Evolutionary conservation across 2,329 filamentous ascomycete species (phyloP).

Genomic region (Sclerotinia sclerotiorum): DNA sequence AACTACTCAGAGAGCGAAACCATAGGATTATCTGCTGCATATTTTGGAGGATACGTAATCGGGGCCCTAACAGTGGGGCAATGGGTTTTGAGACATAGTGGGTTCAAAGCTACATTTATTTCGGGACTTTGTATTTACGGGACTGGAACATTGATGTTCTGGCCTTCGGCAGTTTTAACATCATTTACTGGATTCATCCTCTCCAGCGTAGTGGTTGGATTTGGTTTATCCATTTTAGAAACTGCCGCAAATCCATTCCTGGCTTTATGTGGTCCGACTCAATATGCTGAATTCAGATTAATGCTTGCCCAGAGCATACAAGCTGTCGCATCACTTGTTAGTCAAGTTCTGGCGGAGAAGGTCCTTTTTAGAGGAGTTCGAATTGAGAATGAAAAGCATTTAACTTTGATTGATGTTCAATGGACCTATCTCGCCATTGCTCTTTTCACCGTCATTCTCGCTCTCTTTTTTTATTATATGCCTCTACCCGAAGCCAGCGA

Average conservation of each 20-base stretch:
- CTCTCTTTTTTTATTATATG: slow-evolving; percentile 68
- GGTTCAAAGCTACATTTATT: slow-evolving; percentile 80
- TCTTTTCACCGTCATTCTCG: slow-evolving; percentile 68
- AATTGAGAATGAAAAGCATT: slow-evolving; percentile 36
- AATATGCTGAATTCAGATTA: slow-evolving; percentile 72
- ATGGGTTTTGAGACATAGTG: slow-evolving; percentile 67
- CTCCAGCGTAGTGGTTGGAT: slow-evolving; percentile 71
- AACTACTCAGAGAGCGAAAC: slow-evolving; percentile 60
- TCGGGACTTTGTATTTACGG: slow-evolving; percentile 73
- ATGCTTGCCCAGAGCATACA: slow-evolving; percentile 76
- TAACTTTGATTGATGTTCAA: slow-evolving; percentile 70
- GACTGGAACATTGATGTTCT: slow-evolving; percentile 78
- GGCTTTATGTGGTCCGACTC: slow-evolving; percentile 68
- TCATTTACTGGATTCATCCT: slow-evolving; percentile 79
- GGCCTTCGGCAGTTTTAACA: slow-evolving; percentile 72
- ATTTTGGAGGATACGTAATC: slow-evolving; percentile 71
- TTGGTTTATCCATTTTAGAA: slow-evolving; percentile 74
- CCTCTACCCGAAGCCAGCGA: slow-evolving; percentile 58
- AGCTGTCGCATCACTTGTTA: slow-evolving; percentile 71
- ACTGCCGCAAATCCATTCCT: slow-evolving; percentile 78
- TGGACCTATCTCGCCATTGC: slow-evolving; percentile 85
- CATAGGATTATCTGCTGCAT: slow-evolving; percentile 66
- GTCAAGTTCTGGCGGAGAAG: slow-evolving; percentile 68
- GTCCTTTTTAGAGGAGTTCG: slow-evolving; percentile 68
- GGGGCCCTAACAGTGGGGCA: slow-evolving; percentile 69